Conservation (phyloP, 1,139 yeast species). For the Magnusiomyces fungicola region DNA sequence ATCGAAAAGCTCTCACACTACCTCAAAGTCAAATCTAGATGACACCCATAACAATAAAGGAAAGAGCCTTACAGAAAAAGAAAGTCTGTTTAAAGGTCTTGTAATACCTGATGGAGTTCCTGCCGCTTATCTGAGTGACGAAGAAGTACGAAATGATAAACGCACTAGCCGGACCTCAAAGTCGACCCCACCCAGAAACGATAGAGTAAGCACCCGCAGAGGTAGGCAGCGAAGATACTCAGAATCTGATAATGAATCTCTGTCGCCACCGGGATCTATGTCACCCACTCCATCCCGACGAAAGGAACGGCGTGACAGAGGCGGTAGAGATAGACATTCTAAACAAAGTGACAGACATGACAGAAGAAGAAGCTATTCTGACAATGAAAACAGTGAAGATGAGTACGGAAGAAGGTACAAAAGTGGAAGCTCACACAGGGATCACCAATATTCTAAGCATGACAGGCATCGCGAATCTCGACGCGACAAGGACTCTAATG, state of each 20-base stretch:
- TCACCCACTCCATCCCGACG: conserved; percentile 1
- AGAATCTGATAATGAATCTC: neutral
- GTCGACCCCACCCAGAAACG: too few species aligned
- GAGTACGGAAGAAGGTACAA: neutral
- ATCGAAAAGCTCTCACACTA: neutral
- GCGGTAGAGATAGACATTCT: conserved; percentile 4
- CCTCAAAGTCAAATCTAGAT: conserved; percentile 1
- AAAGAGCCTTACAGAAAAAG: conserved; percentile 5
- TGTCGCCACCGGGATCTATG: neutral
- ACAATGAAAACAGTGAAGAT: conserved; percentile 1
- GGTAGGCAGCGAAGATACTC: neutral
- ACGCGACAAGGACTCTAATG: neutral
- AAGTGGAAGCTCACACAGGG: conserved; percentile 2
- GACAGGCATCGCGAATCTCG: neutral
- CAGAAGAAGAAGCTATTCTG: neutral
- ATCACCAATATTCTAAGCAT: neutral
- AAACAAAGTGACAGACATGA: conserved; percentile 1
- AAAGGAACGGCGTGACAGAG: too few species aligned
- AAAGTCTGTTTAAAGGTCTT: conserved; percentile 19
- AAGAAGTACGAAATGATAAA: neutral
- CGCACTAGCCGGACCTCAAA: neutral
- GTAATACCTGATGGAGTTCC: conserved; percentile 20
- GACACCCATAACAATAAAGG: conserved; percentile 2
- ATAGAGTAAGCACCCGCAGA: too few species aligned
- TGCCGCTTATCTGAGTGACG: neutral